Percentiles rank a stretch among this genome's conserved stretches.
Conservation (phyloP, 2,329 filamentous ascomycete genomes). For the Epichloe uncinata region DNA sequence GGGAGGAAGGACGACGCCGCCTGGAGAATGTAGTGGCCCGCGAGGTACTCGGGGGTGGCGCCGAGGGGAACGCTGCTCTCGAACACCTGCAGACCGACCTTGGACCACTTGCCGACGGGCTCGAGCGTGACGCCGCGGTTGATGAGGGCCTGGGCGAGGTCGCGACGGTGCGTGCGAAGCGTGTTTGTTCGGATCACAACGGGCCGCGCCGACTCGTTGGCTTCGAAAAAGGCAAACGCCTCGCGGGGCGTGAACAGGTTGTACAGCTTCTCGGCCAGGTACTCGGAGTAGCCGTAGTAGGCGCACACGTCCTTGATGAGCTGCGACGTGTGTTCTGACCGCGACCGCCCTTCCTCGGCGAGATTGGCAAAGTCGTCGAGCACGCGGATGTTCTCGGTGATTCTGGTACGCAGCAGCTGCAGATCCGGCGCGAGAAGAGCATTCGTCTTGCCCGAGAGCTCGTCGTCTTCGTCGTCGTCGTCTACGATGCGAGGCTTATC, state of each 20-base stretch:
- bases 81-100: constrained; percentile 93
- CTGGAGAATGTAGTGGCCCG: constrained; percentile 95
- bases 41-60: constrained; percentile 89
- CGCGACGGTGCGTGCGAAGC: constrained; percentile 59
- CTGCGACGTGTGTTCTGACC: constrained; percentile 77
- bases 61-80: constrained; percentile 75
- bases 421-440: constrained; percentile 72
- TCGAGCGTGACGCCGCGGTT: constrained; percentile 93
- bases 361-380: constrained; percentile 79
- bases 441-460: constrained; percentile 43
- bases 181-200: constrained; percentile 97
- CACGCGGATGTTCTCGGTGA: constrained; percentile 87
- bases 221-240: constrained; percentile 96
- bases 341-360: constrained; percentile 64
- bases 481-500: constrained; percentile 57
- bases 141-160: constrained; percentile 85
- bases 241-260: constrained; percentile 84
- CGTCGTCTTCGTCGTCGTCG: constrained; percentile 45
- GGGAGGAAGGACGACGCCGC: constrained; percentile 95
- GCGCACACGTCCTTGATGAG: constrained; percentile 84
- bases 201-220: constrained; percentile 87
- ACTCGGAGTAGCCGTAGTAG: constrained; percentile 94
- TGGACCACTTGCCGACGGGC: constrained; percentile 96
- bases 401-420: constrained; percentile 73
- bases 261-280: constrained; percentile 91